Base-by-base conservation (phyloP, 2,329 filamentous ascomycete species). In the Diaporthe humulicola region DNA sequence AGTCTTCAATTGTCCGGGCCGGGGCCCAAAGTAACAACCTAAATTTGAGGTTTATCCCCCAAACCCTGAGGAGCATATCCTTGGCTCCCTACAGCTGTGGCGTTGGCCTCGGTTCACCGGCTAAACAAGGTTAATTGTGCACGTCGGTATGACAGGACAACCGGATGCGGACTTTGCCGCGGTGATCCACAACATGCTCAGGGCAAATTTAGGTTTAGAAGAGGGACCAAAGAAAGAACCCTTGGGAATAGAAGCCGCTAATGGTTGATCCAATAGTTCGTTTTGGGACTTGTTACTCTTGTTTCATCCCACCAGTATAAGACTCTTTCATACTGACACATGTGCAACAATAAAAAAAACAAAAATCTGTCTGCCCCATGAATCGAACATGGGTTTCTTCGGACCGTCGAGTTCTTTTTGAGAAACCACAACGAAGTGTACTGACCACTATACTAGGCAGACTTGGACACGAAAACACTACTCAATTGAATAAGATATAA, bases 401-500 rank as follows among this genome's bases (percentile, higher is more conserved):
- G 70, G 57, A n/a, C n/a, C n/a, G n/a, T n/a, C n/a, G n/a, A n/a
- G n/a, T n/a, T n/a, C n/a, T n/a, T n/a, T n/a, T n/a, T n/a, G n/a
- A n/a, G n/a, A n/a, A n/a, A n/a, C 70, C 70, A 72, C 70, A 72
- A 72, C 70, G 70, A 72, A 61, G 70, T 72, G 70, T 72, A 72
- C 70, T 72, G 22, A 72, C 70, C 70, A 72, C 70, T 72, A 72
- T 72, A 72, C 70, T 72, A 72, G 70, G 70, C 70, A 72, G 57
- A 72, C 70, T 6, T 33, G 7, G 33, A 60, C 4, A 45, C 12
- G 8, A 28, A 28, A 28, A 9, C 10, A 7, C 4, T 2, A 1
- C 1, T 2, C 4, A 2, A 15, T 25, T 15, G 2, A 6, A 30
- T 38, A 38, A 12, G 8, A 38, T 38, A 38, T 38, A 38, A 38